These are phyloP conservation scores for Leccinum pallidistipes DNA, from an alignment of 1,284 basidiomycete species.

Conservation along the genomic window DNA sequence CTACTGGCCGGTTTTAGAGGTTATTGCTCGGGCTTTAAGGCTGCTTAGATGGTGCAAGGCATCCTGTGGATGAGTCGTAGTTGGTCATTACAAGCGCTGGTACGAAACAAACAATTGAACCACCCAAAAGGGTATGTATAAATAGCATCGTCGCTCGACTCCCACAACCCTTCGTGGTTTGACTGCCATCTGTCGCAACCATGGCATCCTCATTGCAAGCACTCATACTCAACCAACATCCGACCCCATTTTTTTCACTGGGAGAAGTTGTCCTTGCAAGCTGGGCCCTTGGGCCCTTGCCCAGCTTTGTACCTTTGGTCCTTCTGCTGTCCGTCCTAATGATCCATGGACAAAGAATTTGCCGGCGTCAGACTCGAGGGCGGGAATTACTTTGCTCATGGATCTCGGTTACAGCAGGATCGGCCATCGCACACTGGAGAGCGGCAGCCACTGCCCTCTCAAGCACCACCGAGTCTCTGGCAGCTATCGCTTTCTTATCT, in stretches of 20 bases:
- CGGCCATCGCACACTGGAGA: slow-evolving; percentile 46
- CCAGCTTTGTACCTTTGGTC: slow-evolving; percentile 50
- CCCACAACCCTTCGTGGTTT: not conserved
- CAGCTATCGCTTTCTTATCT: slow-evolving; percentile 48
- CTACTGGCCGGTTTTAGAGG: not conserved
- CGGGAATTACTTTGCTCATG: slow-evolving; percentile 40
- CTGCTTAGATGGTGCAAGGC: not conserved
- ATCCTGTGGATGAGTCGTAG: not conserved
- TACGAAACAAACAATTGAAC: slow-evolving; percentile 23
- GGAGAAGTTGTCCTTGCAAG: slow-evolving; percentile 40
- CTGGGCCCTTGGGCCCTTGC: slow-evolving; percentile 50
- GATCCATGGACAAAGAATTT: slow-evolving; percentile 49
- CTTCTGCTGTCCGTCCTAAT: slow-evolving; percentile 48
- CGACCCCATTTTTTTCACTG: slow-evolving; percentile 38
- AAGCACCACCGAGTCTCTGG: slow-evolving; percentile 47
- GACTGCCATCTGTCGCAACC: slow-evolving; percentile 12
- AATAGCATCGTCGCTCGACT: slow-evolving; percentile 10
- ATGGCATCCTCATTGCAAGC: slow-evolving; percentile 29
- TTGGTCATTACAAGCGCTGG: not conserved
- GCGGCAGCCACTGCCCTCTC: slow-evolving; percentile 60
- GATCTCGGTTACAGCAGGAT: slow-evolving; percentile 45
- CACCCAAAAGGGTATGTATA: slow-evolving; percentile 21
- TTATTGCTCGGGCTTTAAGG: not conserved
- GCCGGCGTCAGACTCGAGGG: slow-evolving; percentile 37
- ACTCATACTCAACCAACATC: slow-evolving; percentile 25